Conservation (phyloP, 164 flowering plant species). For the Litsea cubeba region DNA sequence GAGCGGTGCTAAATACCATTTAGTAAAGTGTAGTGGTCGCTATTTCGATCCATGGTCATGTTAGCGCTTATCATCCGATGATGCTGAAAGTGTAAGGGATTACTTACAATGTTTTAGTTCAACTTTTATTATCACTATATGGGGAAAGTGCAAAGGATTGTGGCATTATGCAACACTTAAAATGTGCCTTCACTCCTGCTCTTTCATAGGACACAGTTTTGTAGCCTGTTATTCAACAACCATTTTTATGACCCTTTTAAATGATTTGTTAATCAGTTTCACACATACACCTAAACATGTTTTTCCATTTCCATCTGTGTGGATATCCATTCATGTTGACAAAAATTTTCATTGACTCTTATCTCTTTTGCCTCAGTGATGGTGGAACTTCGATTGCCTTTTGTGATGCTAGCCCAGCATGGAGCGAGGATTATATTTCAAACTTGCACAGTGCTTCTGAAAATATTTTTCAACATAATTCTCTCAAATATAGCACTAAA, state of each 20-base stretch:
- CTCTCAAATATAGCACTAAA: slow-evolving; percentile 41
- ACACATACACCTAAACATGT: neutral
- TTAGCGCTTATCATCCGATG: too few relatives aligned
- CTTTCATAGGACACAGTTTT: neutral
- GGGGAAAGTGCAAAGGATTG: neutral
- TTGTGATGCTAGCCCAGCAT: slow-evolving; percentile 67
- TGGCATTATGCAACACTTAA: neutral
- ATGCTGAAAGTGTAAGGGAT: too few relatives aligned
- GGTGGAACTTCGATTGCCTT: slow-evolving; percentile 47
- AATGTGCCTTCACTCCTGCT: neutral
- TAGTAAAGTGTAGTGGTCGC: too few relatives aligned
- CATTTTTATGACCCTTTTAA: too few relatives aligned
- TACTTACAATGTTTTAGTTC: neutral
- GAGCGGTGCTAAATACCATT: too few relatives aligned
- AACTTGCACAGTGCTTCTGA: slow-evolving; percentile 27
- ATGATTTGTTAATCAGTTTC: neutral
- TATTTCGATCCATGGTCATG: too few relatives aligned
- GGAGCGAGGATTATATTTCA: slow-evolving; percentile 49
- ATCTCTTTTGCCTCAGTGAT: slow-evolving; percentile 32
- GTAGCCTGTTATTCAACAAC: neutral
- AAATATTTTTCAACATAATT: slow-evolving; percentile 34
- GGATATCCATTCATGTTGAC: neutral
- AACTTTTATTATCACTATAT: neutral
- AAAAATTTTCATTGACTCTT: slow-evolving; percentile 6
- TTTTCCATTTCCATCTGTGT: neutral